Evolutionary conservation across 495 filamentous ascomycete genomes (phyloP).

Genomic region (Amphirosellinia nigrospora): DNA sequence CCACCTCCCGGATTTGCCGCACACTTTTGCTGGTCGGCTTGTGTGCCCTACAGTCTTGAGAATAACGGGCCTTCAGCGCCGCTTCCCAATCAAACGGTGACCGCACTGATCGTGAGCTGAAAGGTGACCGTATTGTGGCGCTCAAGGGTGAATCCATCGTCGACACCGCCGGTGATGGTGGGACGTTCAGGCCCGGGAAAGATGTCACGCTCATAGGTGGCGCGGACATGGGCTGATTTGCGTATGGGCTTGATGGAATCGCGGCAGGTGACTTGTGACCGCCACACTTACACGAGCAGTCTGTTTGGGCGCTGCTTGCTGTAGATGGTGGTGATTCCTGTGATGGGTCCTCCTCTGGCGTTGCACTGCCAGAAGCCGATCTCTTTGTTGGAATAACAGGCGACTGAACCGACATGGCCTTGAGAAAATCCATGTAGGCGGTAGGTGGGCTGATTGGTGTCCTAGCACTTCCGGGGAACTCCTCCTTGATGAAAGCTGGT

Average conservation of each 20-base stretch:
- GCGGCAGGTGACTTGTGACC: slow-evolving; percentile 46
- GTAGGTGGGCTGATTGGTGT: slow-evolving; percentile 93
- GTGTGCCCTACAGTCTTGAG: slow-evolving; percentile 48
- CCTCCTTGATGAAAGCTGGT: slow-evolving; percentile 49
- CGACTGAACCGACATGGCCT: slow-evolving; percentile 66
- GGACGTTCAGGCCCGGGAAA: slow-evolving; percentile 62
- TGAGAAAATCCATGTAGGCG: slow-evolving; percentile 92
- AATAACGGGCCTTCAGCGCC: slow-evolving; percentile 58
- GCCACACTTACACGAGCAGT: slow-evolving; percentile 62
- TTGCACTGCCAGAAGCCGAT: slow-evolving; percentile 40
- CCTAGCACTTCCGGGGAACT: slow-evolving; percentile 50
- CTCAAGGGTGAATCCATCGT: slow-evolving; percentile 51
- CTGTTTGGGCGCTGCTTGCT: slow-evolving; percentile 55
- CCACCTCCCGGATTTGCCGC: slow-evolving; percentile 68
- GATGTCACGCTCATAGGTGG: slow-evolving; percentile 55
- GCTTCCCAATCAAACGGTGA: slow-evolving; percentile 68
- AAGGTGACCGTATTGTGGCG: slow-evolving; percentile 51
- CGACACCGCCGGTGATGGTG: slow-evolving; percentile 64
- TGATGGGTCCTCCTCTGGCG: slow-evolving; percentile 43
- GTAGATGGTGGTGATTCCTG: slow-evolving; percentile 60
- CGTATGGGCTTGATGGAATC: slow-evolving; percentile 51
- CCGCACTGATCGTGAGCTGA: slow-evolving; percentile 60
- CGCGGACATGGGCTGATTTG: slow-evolving; percentile 61
- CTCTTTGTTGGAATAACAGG: slow-evolving; percentile 62
- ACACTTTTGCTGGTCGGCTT: slow-evolving; percentile 58